These are phyloP conservation scores for Rhexocercosporidium sp. DNA, from an alignment of 2,329 filamentous ascomycete species.

Conservation along the genomic window DNA sequence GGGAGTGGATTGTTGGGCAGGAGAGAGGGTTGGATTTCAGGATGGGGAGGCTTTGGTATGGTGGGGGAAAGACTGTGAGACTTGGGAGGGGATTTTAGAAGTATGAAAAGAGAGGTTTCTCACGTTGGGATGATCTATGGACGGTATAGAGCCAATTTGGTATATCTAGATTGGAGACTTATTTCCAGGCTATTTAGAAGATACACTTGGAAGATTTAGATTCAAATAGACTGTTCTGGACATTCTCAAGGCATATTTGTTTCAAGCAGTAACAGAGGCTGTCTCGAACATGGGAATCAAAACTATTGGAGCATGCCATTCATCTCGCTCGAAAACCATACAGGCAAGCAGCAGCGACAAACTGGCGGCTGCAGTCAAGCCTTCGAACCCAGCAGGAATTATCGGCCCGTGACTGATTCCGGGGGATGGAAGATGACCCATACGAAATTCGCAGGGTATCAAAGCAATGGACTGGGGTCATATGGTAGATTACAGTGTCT, in stretches of 20 bases:
- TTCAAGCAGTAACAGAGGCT: too few relatives aligned
- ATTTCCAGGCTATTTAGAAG: background rate
- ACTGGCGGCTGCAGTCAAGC: background rate
- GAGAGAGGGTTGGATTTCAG: slow-evolving; percentile 80
- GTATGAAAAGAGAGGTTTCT: background rate
- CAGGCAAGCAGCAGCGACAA: background rate
- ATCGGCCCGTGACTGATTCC: background rate
- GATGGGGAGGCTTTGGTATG: slow-evolving; percentile 84
- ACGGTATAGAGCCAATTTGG: background rate
- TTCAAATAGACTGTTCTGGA: background rate
- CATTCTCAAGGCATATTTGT: too few relatives aligned
- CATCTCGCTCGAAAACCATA: background rate
- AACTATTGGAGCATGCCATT: background rate
- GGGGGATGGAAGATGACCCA: background rate
- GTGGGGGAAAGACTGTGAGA: slow-evolving; percentile 74
- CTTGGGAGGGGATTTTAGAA: slow-evolving; percentile 63
- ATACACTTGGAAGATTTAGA: background rate
- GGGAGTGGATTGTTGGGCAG: slow-evolving; percentile 88
- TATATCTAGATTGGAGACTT: background rate
- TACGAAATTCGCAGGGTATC: background rate
- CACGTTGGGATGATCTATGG: background rate
- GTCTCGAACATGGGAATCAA: background rate
- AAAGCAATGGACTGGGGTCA: too few relatives aligned
- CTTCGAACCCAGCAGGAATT: background rate
- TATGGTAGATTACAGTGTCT: too few relatives aligned